Evolutionary conservation across 2,329 filamentous ascomycete genomes (phyloP).

Genomic region (Aureobasidium sp.): DNA sequence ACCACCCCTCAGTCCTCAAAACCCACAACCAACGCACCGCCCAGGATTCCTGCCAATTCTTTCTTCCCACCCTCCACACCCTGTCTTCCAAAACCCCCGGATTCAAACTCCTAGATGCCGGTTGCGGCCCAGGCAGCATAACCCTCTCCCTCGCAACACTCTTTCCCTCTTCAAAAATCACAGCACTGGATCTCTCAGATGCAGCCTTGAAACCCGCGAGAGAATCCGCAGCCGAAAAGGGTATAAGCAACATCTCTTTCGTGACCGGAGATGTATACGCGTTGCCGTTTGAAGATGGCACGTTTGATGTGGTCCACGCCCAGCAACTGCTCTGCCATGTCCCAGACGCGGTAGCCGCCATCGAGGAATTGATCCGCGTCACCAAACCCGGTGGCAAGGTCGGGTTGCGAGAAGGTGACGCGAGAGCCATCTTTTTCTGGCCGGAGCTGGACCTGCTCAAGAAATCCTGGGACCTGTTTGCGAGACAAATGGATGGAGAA

Average conservation of each 20-base stretch:
- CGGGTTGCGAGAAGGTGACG: conserved; percentile 38
- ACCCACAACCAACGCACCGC: conserved; percentile 42
- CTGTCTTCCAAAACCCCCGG: conserved; percentile 20
- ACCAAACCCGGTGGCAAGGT: conserved; percentile 48
- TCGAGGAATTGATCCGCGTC: conserved; percentile 50
- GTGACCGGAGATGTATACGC: conserved; percentile 35
- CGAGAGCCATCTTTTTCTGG: conserved; percentile 16
- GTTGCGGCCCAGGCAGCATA: conserved; percentile 45
- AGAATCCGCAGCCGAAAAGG: conserved; percentile 25
- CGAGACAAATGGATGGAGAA: conserved; percentile 10
- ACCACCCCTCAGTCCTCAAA: conserved; percentile 18
- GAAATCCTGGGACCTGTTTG: conserved; percentile 2
- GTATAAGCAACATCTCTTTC: conserved; percentile 32
- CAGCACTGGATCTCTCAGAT: conserved; percentile 39
- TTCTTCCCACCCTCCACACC: conserved; percentile 26
- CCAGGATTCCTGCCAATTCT: conserved; percentile 34
- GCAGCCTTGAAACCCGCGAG: conserved; percentile 28
- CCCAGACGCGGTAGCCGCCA: conserved; percentile 41
- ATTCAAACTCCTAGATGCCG: conserved; percentile 40
- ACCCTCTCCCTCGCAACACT: conserved; percentile 37
- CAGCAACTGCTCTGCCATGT: conserved; percentile 55
- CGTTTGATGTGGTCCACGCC: conserved; percentile 54
- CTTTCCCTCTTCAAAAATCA: conserved; percentile 39
- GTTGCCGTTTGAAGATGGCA: conserved; percentile 39
- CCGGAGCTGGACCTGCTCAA: conserved; percentile 10